Evolutionary conservation across 2,329 filamentous ascomycete genomes (phyloP), one percentile per base, ranked within the genome.

Genomic region (Zasmidium angulare): DNA sequence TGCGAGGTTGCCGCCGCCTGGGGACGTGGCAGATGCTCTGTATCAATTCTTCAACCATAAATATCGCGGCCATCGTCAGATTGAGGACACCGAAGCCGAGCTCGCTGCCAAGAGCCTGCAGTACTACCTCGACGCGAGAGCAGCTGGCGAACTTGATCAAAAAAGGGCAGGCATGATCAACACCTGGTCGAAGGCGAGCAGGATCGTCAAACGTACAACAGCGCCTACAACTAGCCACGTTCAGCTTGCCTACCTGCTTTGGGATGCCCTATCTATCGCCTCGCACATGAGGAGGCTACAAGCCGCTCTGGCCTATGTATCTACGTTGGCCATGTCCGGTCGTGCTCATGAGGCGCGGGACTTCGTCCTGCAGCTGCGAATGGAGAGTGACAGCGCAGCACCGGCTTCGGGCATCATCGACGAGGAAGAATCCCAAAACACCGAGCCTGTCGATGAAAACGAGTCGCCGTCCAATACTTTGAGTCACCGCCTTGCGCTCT

Each of bases 31-130:
- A 0, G 78, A 83, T 36, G 90, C 89, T 3, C 87, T 89, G 73
- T 80, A 77, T 56, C 76, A 80, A 10, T 87, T 93, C 64, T 86
- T 93, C 66, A 71, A 77, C 1, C 48, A 51, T 24, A 69, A 69
- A 19, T 80, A 79, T 71, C 67, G 76, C 67, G 75, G 78, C 62
- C 69, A 78, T 65, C 69, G 81, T 62, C 67, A 80, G 53, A 69
- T 91, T 71, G 86, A 90, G 74, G 80, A 85, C 66, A 81, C 87
- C 46, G 88, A 95, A 68, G 88, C 89, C 0, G 74, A 81, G n/a
- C 78, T 86, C 66, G 80, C 84, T 20, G 70, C 81, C 26, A 75
- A 79, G 43, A 85, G 91, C 47, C 82, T 90, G 59, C 75, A 82
- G 21, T 84, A 91, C 70, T 77, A 91, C 55, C 40, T 46, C 6